Percentiles rank a stretch among this genome's conserved stretches.
Conservation (phyloP, 108 stramenopile genomes). For the Skeletonema potamos region DNA sequence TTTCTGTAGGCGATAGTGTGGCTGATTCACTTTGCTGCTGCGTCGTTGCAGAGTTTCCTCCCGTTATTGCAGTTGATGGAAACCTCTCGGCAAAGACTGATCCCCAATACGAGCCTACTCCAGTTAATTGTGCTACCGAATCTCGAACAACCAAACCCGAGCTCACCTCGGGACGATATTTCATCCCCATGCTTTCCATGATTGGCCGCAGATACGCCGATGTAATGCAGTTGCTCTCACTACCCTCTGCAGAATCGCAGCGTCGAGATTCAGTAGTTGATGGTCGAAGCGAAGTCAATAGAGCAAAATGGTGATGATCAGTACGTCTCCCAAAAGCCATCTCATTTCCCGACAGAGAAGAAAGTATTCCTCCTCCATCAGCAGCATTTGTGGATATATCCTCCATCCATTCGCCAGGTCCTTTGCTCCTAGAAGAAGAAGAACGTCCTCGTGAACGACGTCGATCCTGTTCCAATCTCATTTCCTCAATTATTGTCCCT, state of each 20-base stretch:
- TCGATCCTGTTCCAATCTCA: constrained; percentile 47
- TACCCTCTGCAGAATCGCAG: not conserved
- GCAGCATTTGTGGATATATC: constrained; percentile 18
- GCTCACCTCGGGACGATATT: constrained; percentile 69
- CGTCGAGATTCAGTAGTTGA: constrained; percentile 12
- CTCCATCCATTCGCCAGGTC: constrained; percentile 71
- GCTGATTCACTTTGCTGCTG: not conserved
- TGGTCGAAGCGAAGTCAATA: constrained; percentile 66
- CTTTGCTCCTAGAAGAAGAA: constrained; percentile 29
- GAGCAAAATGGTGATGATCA: constrained; percentile 71
- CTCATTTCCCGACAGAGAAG: constrained; percentile 45
- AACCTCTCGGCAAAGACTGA: constrained; percentile 9
- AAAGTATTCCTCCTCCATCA: constrained; percentile 43
- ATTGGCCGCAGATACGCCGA: constrained; percentile 33
- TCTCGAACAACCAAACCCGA: constrained; percentile 56
- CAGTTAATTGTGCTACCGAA: constrained; percentile 52
- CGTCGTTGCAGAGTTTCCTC: constrained; percentile 1
- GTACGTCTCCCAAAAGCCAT: constrained; percentile 45
- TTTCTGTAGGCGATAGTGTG: not conserved
- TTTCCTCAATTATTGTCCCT: constrained; percentile 68
- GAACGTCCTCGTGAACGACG: constrained; percentile 10
- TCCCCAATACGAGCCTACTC: constrained; percentile 68
- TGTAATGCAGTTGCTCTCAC: not conserved
- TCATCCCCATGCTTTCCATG: constrained; percentile 74
- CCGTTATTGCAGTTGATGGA: not conserved